Evolutionary conservation across 352 stramenopile genomes (phyloP).

Genomic region (Globisporangium lucens): DNA sequence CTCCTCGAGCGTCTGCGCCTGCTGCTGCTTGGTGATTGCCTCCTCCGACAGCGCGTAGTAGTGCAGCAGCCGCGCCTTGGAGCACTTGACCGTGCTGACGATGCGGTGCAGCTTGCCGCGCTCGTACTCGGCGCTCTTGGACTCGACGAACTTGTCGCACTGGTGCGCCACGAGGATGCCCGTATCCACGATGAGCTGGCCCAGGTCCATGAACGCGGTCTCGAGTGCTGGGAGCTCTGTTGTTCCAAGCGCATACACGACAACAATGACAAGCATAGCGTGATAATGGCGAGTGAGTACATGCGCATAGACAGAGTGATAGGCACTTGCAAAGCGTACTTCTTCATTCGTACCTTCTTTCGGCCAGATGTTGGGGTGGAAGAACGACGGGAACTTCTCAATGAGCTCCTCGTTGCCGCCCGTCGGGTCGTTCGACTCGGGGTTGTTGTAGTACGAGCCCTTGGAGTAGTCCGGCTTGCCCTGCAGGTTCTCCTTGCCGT

Average conservation of each 20-base stretch:
- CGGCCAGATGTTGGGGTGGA: slow-evolving; percentile 94
- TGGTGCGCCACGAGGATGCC: slow-evolving; percentile 89
- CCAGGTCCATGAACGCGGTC: slow-evolving; percentile 88
- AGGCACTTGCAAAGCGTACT: slow-evolving; percentile 12
- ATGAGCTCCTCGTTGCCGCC: slow-evolving; percentile 76
- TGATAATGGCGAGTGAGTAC: slow-evolving; percentile 2
- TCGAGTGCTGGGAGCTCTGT: slow-evolving; percentile 80
- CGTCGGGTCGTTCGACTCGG: slow-evolving; percentile 85
- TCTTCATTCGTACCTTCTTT: slow-evolving; percentile 18
- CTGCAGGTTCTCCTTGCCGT: slow-evolving; percentile 94
- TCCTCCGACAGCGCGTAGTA: slow-evolving; percentile 91
- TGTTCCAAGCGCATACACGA: not conserved
- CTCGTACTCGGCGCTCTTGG: slow-evolving; percentile 73
- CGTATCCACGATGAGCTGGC: slow-evolving; percentile 91
- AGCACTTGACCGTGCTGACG: slow-evolving; percentile 85
- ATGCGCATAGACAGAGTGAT: slow-evolving; percentile 1
- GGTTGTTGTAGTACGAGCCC: slow-evolving; percentile 97
- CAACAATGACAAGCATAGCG: not conserved
- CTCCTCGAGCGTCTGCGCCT: slow-evolving; percentile 46
- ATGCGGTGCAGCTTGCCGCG: slow-evolving; percentile 84
- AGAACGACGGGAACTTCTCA: slow-evolving; percentile 86
- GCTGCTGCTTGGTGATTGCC: slow-evolving; percentile 47
- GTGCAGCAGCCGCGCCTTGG: slow-evolving; percentile 93
- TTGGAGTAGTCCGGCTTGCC: slow-evolving; percentile 93
- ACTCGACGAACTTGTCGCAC: slow-evolving; percentile 90